Percentiles rank a stretch among this genome's conserved stretches.
phyloP scores from a whole-genome alignment of 2,329 filamentous ascomycete genomes.

The Penicillium sp. region DNA sequence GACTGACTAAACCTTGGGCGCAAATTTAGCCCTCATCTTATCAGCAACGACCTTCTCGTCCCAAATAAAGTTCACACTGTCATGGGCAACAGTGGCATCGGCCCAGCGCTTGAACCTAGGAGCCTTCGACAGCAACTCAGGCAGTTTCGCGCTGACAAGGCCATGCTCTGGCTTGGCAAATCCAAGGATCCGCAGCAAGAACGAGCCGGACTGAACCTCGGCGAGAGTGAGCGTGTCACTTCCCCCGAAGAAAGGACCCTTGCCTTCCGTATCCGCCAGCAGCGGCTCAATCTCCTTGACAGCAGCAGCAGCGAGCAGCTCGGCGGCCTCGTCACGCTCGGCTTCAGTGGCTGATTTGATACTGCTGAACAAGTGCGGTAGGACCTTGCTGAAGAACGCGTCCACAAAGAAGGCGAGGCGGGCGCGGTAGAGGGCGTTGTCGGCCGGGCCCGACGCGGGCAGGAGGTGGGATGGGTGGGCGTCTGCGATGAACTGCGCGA shows the following conservation, averaged over 20 bases:
- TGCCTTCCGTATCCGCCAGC: constrained; percentile 51
- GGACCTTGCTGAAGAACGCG: constrained; percentile 66
- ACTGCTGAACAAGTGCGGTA: constrained; percentile 50
- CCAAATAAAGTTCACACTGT: constrained; percentile 67
- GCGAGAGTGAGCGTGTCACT: constrained; percentile 68
- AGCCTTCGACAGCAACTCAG: constrained; percentile 53
- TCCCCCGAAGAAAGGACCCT: constrained; percentile 65
- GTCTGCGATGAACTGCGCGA: constrained; percentile 70
- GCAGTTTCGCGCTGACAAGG: constrained; percentile 51
- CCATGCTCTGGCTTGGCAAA: constrained; percentile 57
- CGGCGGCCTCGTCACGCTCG: constrained; percentile 53
- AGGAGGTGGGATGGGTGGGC: constrained; percentile 68
- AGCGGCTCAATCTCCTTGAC: constrained; percentile 75
- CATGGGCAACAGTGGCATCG: constrained; percentile 59
- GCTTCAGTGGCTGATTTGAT: constrained; percentile 51
- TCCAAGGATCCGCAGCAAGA: constrained; percentile 63
- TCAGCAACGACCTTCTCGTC: constrained; percentile 54
- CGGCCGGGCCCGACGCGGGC: constrained; percentile 55
- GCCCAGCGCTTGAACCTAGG: constrained; percentile 72
- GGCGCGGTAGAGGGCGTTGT: constrained; percentile 63
- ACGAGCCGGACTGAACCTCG: constrained; percentile 70
- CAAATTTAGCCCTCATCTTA: constrained; percentile 47
- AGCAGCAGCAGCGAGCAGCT: constrained; percentile 58
- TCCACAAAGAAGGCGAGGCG: constrained; percentile 73
- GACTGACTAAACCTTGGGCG: constrained; percentile 19